phyloP scores from a whole-genome alignment of 371 early-diverging fungal genomes.

The Apophysomyces ossiformis region DNA sequence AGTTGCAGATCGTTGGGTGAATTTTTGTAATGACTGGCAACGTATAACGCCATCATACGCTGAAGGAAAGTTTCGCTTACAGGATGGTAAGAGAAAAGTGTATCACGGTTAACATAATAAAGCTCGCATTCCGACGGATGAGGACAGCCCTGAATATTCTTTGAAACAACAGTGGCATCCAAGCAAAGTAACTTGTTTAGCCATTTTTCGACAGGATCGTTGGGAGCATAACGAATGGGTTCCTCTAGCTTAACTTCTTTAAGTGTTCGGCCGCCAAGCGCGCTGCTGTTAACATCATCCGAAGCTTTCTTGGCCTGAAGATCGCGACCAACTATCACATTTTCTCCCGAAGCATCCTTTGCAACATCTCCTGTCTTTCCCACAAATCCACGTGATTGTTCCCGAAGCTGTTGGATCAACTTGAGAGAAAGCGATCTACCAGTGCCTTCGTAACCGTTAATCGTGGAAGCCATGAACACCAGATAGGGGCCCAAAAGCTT shows the following conservation, averaged over 20 bases:
- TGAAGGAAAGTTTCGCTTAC: constrained; percentile 97
- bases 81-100: constrained; percentile 95
- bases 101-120: constrained; percentile 95
- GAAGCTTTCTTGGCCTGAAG: constrained; percentile 52
- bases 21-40: constrained; percentile 99
- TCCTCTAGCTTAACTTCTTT: constrained; percentile 93
- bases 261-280: constrained; percentile 75
- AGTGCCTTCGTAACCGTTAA: constrained; percentile 99
- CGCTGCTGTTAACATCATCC: constrained; percentile 36
- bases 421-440: constrained; percentile 97
- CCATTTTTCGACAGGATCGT: constrained; percentile 98
- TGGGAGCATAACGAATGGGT: constrained; percentile 94
- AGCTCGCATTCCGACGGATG: constrained; percentile 95
- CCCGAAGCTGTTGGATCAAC: constrained; percentile 91
- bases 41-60: constrained; percentile 96
- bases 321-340: constrained; percentile 62
- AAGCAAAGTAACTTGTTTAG: constrained; percentile 94
- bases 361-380: constrained; percentile 53
- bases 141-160: constrained; percentile 87
- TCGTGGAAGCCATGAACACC: constrained; percentile 99
- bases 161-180: constrained; percentile 80
- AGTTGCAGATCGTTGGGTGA: constrained; percentile 99
- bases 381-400: constrained; percentile 85
- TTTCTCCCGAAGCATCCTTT: constrained; percentile 46
- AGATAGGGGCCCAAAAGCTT: constrained; percentile 93